Conservation (phyloP, 2,329 filamentous ascomycete genomes). For the Knoxdaviesia capensis region DNA sequence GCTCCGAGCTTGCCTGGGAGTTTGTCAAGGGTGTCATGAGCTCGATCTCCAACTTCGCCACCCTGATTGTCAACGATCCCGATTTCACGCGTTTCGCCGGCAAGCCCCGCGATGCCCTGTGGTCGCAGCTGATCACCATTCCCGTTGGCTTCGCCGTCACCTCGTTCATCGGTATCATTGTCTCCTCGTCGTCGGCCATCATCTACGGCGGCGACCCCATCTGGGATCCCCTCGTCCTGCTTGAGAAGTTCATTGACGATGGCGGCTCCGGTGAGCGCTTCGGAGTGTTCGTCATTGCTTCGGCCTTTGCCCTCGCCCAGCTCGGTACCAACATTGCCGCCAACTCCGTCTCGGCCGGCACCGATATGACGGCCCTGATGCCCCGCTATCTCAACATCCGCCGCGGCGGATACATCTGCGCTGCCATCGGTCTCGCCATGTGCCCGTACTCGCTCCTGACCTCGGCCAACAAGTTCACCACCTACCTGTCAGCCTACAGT, state of each 20-base stretch:
- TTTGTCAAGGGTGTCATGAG: conserved; percentile 76
- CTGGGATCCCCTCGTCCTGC: conserved; percentile 53
- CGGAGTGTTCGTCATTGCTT: conserved; percentile 53
- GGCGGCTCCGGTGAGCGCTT: conserved; percentile 49
- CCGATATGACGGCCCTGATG: conserved; percentile 61
- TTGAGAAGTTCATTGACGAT: conserved; percentile 47
- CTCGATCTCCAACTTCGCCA: conserved; percentile 78
- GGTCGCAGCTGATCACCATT: conserved; percentile 61
- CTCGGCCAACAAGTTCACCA: conserved; percentile 65
- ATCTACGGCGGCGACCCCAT: conserved; percentile 44
- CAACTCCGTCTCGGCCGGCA: conserved; percentile 68
- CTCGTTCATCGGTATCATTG: conserved; percentile 66
- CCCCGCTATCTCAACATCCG: conserved; percentile 71
- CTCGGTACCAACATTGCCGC: conserved; percentile 76
- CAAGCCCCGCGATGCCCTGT: conserved; percentile 56
- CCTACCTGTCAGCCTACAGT: conserved; percentile 77
- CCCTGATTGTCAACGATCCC: conserved; percentile 63
- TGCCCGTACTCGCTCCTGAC: conserved; percentile 69
- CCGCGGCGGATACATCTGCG: conserved; percentile 73
- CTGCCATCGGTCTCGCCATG: conserved; percentile 60
- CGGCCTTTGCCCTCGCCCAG: conserved; percentile 58
- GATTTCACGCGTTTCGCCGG: conserved; percentile 72
- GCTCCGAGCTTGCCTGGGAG: conserved; percentile 57
- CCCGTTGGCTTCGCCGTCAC: conserved; percentile 56
- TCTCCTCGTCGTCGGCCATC: conserved; percentile 51